A percentile compares a stretch with the other conserved stretches of the same genome.
Conservation (phyloP, 805 yeast genomes). For the Metschnikowia kunwiensis region DNA sequence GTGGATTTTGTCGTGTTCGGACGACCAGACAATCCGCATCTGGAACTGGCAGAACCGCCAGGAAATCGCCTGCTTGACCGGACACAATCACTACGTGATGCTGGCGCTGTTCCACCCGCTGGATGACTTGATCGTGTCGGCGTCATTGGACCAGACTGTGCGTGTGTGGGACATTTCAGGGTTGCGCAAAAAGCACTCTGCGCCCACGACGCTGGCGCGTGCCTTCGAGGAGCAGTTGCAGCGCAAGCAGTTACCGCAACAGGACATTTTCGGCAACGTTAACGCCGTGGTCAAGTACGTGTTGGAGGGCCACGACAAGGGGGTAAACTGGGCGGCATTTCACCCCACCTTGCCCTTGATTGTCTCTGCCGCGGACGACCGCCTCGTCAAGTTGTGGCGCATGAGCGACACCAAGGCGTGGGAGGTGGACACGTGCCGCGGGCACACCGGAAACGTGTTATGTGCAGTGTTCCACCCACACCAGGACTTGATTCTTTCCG, state of each 20-base stretch:
- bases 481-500: conserved; percentile 88
- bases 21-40: conserved; percentile 96
- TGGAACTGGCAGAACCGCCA: conserved; percentile 99
- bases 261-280: conserved; percentile 90
- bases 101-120: conserved; percentile 96
- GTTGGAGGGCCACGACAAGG: conserved; percentile 96
- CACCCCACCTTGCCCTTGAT: conserved; percentile 95
- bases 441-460: conserved; percentile 91
- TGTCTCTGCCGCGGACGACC: conserved; percentile 94
- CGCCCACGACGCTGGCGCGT: conserved; percentile 52
- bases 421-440: conserved; percentile 98
- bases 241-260: conserved; percentile 70
- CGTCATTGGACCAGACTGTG: conserved; percentile 97
- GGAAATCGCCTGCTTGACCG: conserved; percentile 94
- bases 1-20: conserved; percentile 94
- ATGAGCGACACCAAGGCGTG: conserved; percentile 97
- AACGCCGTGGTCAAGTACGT: conserved; percentile 95
- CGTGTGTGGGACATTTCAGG: conserved; percentile 99
- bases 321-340: conserved; percentile 98
- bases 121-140: conserved; percentile 91
- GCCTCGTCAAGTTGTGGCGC: conserved; percentile 94
- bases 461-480: conserved; percentile 90
- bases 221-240: conserved; percentile 58
- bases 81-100: conserved; percentile 98
- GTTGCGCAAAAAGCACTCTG: conserved; percentile 90